Base-by-base conservation (phyloP, 805 yeast species). In the Barnettozyma botsteinii region DNA sequence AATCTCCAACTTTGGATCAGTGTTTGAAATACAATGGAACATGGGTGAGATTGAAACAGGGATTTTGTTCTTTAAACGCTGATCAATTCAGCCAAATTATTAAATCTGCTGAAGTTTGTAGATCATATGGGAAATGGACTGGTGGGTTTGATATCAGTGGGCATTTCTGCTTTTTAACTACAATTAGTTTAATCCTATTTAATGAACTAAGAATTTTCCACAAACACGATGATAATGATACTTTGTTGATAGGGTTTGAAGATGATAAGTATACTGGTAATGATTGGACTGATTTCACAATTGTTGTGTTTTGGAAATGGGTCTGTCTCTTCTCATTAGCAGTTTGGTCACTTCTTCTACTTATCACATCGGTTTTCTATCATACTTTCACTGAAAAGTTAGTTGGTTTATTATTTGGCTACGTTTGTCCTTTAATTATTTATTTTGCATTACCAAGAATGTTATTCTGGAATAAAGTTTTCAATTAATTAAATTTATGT, bases 301-400 rank as follows among this genome's bases (percentile, higher is more conserved):
- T 37, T 2, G 13, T 42, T 3, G 43, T 40, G 21, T 13, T 37
- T 7, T 23, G 48, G 26, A 48, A 48, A 36, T 48, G 52, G 51
- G 8, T 40, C 2, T 37, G 43, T 4, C 7, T 54, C 1, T 11
- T 37, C 8, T 47, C 54, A 1, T 14, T 67, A 14, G n/a, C 40
- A 3, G 43, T 59, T 3, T 86, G 91, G 81, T 77, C 82, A 77
- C 34, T 46, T 14, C 38, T 66, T 28, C 65, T 88, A 24, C 61
- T 81, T 15, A 76, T 86, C 69, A 91, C 98, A 1, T 73, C 88
- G 35, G 65, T 81, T 12, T 85, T 85, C 58, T 91, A 88, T 67
- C 98, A 91, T 61, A 78, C 93, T 1, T 54, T 82, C 10, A 40
- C 62, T 2, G 98, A 91, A 56, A 88, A 88, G 55, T 41, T 84